phyloP scores from a whole-genome alignment of 192 early-diverging fungal genomes.

The Coemansia biformis region DNA sequence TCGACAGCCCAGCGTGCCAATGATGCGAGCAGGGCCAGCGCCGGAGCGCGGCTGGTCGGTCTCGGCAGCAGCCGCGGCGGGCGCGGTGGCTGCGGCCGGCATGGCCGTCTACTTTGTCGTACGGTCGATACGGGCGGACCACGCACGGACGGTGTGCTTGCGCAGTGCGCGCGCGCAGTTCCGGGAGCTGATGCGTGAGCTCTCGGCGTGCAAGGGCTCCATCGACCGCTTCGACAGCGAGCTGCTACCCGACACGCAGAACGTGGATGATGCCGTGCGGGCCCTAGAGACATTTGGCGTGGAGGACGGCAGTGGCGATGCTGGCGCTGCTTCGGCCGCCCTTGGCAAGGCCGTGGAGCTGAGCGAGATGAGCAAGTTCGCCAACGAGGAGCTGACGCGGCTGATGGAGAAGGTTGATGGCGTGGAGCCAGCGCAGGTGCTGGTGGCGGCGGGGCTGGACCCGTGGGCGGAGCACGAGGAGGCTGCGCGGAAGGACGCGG shows the following conservation, averaged over 20 bases:
- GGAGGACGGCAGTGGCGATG: background rate
- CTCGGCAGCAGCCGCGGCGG: slow-evolving; percentile 7
- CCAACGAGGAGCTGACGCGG: slow-evolving; percentile 18
- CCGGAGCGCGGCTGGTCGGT: slow-evolving; percentile 4
- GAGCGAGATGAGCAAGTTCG: slow-evolving; percentile 4
- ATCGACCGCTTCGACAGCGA: slow-evolving; percentile 27
- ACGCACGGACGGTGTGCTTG: slow-evolving; percentile 15
- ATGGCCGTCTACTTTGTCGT: slow-evolving; percentile 13
- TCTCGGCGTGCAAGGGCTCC: slow-evolving; percentile 35
- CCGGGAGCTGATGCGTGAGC: slow-evolving; percentile 20
- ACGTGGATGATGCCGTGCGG: background rate
- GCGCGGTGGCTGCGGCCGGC: slow-evolving; percentile 15
- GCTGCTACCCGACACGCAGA: slow-evolving; percentile 14
- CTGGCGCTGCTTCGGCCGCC: background rate
- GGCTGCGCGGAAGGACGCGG: slow-evolving; percentile 14
- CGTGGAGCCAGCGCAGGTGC: slow-evolving; percentile 37
- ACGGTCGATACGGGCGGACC: slow-evolving; percentile 22
- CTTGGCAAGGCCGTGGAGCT: slow-evolving; percentile 12
- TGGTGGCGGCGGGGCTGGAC: slow-evolving; percentile 41
- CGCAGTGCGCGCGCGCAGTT: slow-evolving; percentile 31
- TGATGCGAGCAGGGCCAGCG: too few species aligned
- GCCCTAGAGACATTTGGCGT: background rate
- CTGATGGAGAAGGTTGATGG: slow-evolving; percentile 47
- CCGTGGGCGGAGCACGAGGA: slow-evolving; percentile 44
- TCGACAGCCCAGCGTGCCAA: too few species aligned